These are phyloP conservation scores for Neonectria magnoliae DNA, from an alignment of 2,329 filamentous ascomycete species.

Conservation along the genomic window DNA sequence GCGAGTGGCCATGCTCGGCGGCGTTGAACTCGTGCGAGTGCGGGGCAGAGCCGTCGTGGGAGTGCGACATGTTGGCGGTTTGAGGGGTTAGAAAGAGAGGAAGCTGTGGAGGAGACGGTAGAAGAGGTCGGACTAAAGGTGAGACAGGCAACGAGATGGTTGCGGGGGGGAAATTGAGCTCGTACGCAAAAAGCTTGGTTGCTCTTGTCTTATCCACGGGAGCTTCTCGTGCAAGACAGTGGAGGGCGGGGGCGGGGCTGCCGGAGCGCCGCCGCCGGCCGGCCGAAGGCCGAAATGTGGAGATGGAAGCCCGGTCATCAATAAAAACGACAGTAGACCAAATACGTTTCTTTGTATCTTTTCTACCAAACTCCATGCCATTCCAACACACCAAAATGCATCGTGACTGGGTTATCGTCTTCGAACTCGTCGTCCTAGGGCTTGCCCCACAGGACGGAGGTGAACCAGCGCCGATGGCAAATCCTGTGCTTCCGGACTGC, in stretches of 20 bases:
- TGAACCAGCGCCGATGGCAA: too few species aligned
- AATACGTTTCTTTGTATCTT: too few species aligned
- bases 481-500: too few species aligned
- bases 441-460: too few species aligned
- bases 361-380: too few species aligned
- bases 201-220: background rate
- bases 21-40: slow-evolving; percentile 68
- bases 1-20: slow-evolving; percentile 89
- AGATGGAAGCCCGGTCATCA: background rate
- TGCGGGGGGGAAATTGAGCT: slow-evolving; percentile 6
- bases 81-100: background rate
- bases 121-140: background rate
- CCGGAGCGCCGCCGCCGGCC: slow-evolving; percentile 4
- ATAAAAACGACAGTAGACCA: background rate
- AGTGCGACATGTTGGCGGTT: slow-evolving; percentile 49
- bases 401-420: too few species aligned
- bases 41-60: slow-evolving; percentile 64
- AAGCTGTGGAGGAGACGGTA: background rate
- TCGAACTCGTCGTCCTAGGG: too few species aligned
- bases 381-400: too few species aligned
- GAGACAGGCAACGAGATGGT: background rate
- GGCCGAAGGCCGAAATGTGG: slow-evolving; percentile 5
- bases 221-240: background rate
- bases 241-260: slow-evolving; percentile 1
- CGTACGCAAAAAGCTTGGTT: background rate